A percentile compares a stretch with the other conserved stretches of the same genome.
Evolutionary conservation across 805 yeast genomes (phyloP).

Genomic region (Priceomyces carsonii): DNA sequence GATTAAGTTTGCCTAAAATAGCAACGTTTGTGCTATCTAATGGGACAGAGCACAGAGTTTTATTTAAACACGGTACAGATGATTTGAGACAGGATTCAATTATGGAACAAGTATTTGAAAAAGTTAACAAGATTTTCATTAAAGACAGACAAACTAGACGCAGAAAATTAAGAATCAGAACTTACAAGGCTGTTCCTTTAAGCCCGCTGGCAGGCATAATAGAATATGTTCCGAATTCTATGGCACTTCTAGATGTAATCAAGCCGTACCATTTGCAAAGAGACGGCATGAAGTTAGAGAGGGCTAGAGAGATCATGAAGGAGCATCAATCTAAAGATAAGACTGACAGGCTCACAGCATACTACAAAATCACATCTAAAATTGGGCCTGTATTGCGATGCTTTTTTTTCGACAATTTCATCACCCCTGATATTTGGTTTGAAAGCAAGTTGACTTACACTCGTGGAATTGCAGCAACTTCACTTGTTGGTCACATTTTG

Average conservation of each 20-base stretch:
- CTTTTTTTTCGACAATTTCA: conserved; percentile 69
- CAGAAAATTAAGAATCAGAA: conserved; percentile 64
- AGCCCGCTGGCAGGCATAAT: conserved; percentile 87
- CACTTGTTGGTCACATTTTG: conserved; percentile 82
- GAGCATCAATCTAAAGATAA: conserved; percentile 49
- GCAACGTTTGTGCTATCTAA: conserved; percentile 52
- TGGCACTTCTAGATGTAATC: conserved; percentile 68
- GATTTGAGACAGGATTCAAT: conserved; percentile 94
- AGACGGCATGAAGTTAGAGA: conserved; percentile 49
- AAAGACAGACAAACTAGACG: conserved; percentile 56
- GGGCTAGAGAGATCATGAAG: conserved; percentile 68
- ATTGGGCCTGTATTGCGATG: conserved; percentile 67
- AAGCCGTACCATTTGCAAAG: conserved; percentile 55
- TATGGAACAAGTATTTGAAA: conserved; percentile 95
- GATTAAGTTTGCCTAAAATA: conserved; percentile 87
- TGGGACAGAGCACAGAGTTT: conserved; percentile 59
- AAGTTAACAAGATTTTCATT: conserved; percentile 68
- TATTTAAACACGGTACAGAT: conserved; percentile 85
- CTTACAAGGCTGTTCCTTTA: conserved; percentile 87
- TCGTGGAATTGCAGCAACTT: conserved; percentile 78
- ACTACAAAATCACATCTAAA: conserved; percentile 45
- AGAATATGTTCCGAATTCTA: conserved; percentile 82
- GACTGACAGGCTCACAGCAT: conserved; percentile 46
- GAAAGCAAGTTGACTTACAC: conserved; percentile 62
- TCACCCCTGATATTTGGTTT: conserved; percentile 75